Evolutionary conservation across 1,139 yeast species (phyloP).

Genomic region (Hemisphaericaspora subhashii): DNA sequence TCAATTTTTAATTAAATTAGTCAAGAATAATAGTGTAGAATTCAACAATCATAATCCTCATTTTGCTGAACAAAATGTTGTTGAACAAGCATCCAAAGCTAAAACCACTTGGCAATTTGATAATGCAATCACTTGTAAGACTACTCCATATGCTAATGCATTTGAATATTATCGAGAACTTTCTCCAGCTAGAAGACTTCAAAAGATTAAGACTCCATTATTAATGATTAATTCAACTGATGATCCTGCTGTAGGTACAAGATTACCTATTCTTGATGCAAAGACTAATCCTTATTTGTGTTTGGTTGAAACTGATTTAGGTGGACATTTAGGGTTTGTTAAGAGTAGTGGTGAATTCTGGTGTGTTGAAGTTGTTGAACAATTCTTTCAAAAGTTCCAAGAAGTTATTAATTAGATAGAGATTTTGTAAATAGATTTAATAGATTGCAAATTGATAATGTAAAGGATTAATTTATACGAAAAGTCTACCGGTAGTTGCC

Average conservation of each 20-base stretch:
- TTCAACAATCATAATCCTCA: slow-evolving; percentile 40
- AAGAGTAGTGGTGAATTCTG: slow-evolving; percentile 65
- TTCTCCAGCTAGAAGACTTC: slow-evolving; percentile 59
- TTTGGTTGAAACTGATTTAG: slow-evolving; percentile 47
- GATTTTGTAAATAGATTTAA: too few species aligned
- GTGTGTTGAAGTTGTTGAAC: slow-evolving; percentile 65
- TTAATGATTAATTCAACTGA: slow-evolving; percentile 70
- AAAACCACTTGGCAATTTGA: slow-evolving; percentile 64
- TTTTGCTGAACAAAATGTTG: slow-evolving; percentile 32
- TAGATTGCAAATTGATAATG: too few species aligned
- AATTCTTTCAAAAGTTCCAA: slow-evolving; percentile 58
- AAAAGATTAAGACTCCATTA: slow-evolving; percentile 62
- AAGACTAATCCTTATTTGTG: slow-evolving; percentile 32
- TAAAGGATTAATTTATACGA: too few species aligned
- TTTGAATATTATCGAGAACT: slow-evolving; percentile 71
- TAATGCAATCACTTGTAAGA: slow-evolving; percentile 65
- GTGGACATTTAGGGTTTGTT: slow-evolving; percentile 65
- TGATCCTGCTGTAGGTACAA: slow-evolving; percentile 76
- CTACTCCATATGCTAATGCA: slow-evolving; percentile 71
- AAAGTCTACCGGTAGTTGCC: too few species aligned
- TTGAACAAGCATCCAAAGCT: slow-evolving; percentile 31
- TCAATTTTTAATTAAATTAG: slow-evolving; percentile 58
- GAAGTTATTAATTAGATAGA: slow-evolving; percentile 12
- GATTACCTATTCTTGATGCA: slow-evolving; percentile 31
- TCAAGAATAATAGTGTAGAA: slow-evolving; percentile 60